phyloP scores from a whole-genome alignment of 768 basidiomycete genomes.

The Tulasnella sp. region DNA sequence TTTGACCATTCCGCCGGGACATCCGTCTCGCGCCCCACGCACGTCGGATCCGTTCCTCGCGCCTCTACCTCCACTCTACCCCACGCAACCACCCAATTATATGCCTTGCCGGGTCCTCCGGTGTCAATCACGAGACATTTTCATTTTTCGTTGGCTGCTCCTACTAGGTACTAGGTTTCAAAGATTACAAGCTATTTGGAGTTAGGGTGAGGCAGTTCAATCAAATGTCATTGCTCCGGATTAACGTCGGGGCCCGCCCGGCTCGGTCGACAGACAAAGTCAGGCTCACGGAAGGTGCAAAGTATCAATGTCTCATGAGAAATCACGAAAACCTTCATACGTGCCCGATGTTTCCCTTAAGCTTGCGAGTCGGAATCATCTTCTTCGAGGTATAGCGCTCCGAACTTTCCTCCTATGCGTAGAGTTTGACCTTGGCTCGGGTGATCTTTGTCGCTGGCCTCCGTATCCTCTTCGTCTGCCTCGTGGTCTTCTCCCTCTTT shows the following conservation, averaged over 20 bases:
- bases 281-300: neutral
- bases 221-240: neutral
- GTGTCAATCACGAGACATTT: slow-evolving; percentile 1
- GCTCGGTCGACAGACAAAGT: slow-evolving; percentile 11
- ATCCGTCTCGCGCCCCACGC: neutral
- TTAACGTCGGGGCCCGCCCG: neutral
- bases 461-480: slow-evolving; percentile 23
- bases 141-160: neutral
- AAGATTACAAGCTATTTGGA: neutral
- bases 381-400: neutral
- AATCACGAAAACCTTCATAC: neutral
- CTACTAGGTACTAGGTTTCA: neutral
- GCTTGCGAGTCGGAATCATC: neutral
- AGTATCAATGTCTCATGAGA: neutral
- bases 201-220: neutral
- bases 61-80: neutral
- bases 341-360: neutral
- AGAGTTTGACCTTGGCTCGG: slow-evolving; percentile 4
- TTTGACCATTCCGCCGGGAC: slow-evolving; percentile 7
- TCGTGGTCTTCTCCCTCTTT: slow-evolving; percentile 25
- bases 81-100: neutral
- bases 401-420: slow-evolving; percentile 1
- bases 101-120: neutral
- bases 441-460: slow-evolving; percentile 23
- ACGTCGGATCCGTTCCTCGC: neutral